phyloP scores from a whole-genome alignment of 2,329 filamentous ascomycete genomes.

The Chalaropsis ovoidea region DNA sequence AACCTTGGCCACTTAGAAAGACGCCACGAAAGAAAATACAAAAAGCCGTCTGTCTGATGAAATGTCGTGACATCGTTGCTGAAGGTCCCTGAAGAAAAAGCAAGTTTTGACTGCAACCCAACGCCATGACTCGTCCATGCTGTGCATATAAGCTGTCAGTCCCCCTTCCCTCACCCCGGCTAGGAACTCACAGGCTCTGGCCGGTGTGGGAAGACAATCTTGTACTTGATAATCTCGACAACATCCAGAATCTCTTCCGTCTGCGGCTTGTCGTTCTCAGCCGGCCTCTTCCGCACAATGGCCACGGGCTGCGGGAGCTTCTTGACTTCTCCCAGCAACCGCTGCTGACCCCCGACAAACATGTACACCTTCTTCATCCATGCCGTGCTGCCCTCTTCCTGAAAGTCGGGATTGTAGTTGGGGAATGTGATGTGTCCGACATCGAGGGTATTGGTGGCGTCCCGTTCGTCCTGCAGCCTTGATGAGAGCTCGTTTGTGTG shows the following conservation, averaged over 20 bases:
- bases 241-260: constrained; percentile 58
- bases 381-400: constrained; percentile 45
- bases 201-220: constrained; percentile 71
- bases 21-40: neutral
- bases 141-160: neutral
- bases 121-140: neutral
- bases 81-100: neutral
- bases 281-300: constrained; percentile 54
- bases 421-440: constrained; percentile 73
- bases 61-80: neutral
- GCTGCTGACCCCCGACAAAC: constrained; percentile 80
- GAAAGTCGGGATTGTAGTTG: constrained; percentile 49
- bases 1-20: constrained; percentile 28
- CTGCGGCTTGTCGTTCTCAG: constrained; percentile 35
- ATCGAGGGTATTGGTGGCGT: constrained; percentile 33
- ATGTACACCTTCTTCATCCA: constrained; percentile 91
- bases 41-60: neutral
- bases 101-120: constrained; percentile 11
- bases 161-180: neutral
- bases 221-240: constrained; percentile 76
- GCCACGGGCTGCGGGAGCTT: constrained; percentile 70
- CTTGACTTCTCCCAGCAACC: constrained; percentile 81
- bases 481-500: constrained; percentile 40
- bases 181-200: constrained; percentile 66
- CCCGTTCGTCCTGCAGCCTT: constrained; percentile 26